A percentile compares a stretch with the other conserved stretches of the same genome.
Evolutionary conservation across 2,329 filamentous ascomycete species (phyloP).

Genomic region (Nothophoma quercina): DNA sequence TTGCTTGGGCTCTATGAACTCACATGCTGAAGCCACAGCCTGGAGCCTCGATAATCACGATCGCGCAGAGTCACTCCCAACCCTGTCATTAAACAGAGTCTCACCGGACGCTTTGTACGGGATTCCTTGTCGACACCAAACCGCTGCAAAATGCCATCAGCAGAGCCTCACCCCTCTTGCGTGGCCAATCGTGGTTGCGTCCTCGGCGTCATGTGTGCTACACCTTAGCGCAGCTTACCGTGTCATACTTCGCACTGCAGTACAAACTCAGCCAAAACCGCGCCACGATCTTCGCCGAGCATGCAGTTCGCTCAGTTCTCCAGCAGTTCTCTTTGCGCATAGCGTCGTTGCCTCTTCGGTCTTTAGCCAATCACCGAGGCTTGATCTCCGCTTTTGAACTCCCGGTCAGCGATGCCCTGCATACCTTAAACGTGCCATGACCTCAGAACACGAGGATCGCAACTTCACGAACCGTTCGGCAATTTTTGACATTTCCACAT

Average conservation of each 20-base stretch:
- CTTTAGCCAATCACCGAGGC: constrained; percentile 28
- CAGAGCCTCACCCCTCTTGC: constrained; percentile 17
- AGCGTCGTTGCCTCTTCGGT: constrained; percentile 18
- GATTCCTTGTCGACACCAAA: neutral
- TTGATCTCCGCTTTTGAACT: constrained; percentile 27
- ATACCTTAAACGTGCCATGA: constrained; percentile 32
- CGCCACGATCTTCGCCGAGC: constrained; percentile 23
- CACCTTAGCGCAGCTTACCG: constrained; percentile 2
- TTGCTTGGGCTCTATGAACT: neutral
- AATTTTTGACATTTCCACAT: constrained; percentile 23
- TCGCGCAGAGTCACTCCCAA: neutral
- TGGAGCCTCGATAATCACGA: constrained; percentile 3
- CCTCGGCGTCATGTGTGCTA: constrained; percentile 8
- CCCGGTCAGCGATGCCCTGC: constrained; percentile 39
- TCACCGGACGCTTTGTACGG: constrained; percentile 13
- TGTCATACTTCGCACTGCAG: constrained; percentile 7
- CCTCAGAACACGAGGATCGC: constrained; percentile 32
- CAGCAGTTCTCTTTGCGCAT: constrained; percentile 25
- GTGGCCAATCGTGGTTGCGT: constrained; percentile 9
- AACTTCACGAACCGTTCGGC: constrained; percentile 21
- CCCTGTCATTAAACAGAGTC: neutral
- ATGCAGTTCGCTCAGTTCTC: constrained; percentile 21
- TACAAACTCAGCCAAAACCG: constrained; percentile 19
- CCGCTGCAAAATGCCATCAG: constrained; percentile 1
- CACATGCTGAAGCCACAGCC: neutral